Percentiles rank a stretch among this genome's conserved stretches.
phyloP scores from a whole-genome alignment of 305 asterid species.

The Fraxinus nigra region DNA sequence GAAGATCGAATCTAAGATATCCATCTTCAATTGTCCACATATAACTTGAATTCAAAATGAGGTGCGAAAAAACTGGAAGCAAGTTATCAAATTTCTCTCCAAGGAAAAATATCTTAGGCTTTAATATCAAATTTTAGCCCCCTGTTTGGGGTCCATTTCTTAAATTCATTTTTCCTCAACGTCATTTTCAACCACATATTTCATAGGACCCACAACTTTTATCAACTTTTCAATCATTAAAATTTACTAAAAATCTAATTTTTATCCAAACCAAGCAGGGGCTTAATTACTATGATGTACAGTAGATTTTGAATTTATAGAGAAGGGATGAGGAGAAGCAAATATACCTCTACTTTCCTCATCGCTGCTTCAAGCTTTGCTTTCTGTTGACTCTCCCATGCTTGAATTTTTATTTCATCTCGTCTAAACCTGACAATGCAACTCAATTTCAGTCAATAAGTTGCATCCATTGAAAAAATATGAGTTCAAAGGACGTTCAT shows the following conservation, averaged over 20 bases:
- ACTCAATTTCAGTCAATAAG: constrained; percentile 1
- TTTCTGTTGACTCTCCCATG: constrained; percentile 95
- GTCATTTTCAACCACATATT: not conserved
- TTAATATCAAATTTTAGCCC: not conserved
- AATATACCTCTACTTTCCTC: constrained; percentile 83
- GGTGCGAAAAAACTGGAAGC: not conserved
- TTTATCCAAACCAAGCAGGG: not conserved
- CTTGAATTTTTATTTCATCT: constrained; percentile 83
- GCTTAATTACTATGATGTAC: not conserved
- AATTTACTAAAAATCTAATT: not conserved
- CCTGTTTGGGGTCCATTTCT: not conserved
- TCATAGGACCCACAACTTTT: not conserved
- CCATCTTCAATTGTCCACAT: not conserved
- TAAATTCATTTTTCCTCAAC: not conserved
- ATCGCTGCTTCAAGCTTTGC: constrained; percentile 90
- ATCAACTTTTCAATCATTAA: not conserved
- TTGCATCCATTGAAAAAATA: not conserved
- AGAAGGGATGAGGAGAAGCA: not conserved
- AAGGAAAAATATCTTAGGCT: not conserved
- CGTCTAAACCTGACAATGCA: constrained; percentile 62
- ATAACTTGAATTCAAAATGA: not conserved
- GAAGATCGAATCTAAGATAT: not conserved
- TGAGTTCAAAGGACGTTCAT: not conserved
- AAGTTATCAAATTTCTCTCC: not conserved
- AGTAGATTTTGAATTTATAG: not conserved